Base-by-base conservation (phyloP, 441 rosid genomes). In the Eruca vesicaria region DNA sequence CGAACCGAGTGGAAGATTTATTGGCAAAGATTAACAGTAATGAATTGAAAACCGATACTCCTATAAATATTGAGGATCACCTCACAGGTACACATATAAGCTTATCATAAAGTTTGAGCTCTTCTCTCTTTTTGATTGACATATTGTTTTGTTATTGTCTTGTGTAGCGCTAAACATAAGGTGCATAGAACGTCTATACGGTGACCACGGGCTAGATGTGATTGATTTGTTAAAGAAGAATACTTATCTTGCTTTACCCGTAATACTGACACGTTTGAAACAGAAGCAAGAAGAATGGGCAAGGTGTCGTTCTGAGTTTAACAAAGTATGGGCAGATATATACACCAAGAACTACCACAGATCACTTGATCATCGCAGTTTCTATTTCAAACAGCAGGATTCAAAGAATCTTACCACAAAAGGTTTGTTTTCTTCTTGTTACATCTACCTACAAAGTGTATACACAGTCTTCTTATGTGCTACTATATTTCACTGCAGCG, bases 271-370 rank as follows among this genome's bases (percentile, higher is more conserved):
- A 56, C 98, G 99, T 63, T 77, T 96, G 86, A 96, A 96, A 88
- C 98, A 96, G 87, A 96, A 94, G 82, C 98, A 94, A 84, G 98
- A 94, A 80, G 98, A 96, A 79, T 96, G 98, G 99, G 87, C 88
- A 48, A 92, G 81, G 80, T 94, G 99, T 78, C 99, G 97, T 56
- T 69, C 93, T 73, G 99, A 96, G 78, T 94, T 94, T 68, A 91
- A 91, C 84, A 94, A 96, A 87, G 98, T 96, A 57, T 96, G 99
- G 99, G 94, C 98, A 71, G 98, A 96, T 71, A 91, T 96, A 68
- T 94, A 94, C 80, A 73, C 97, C 36, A 96, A 94, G 85, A 96
- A 96, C 81, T 94, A 96, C 82, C 94, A 96, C 74, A 92, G 92
- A 80, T 96, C 98, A 50, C 97, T 94, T 66, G 99, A 96, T 70